Evolutionary conservation across 2,329 filamentous ascomycete genomes (phyloP).

Genomic region (Zymoseptoria tritici): DNA sequence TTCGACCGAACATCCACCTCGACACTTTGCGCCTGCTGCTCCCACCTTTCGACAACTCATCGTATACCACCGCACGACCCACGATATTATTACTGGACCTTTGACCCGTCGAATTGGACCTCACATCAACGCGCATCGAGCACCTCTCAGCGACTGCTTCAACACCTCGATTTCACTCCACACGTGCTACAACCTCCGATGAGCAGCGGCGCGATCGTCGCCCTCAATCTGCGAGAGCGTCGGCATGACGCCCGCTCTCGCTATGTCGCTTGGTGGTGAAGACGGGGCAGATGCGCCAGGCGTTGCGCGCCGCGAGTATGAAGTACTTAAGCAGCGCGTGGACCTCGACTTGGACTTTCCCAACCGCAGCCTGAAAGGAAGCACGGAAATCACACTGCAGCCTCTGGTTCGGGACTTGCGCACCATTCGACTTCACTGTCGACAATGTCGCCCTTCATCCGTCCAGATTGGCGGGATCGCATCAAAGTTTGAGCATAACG

Average conservation of each 20-base stretch:
- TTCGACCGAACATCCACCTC: background rate
- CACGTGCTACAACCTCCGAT: background rate
- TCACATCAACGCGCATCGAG: background rate
- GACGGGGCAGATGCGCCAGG: background rate
- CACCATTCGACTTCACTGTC: constrained; percentile 52
- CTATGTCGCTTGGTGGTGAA: background rate
- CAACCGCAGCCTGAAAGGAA: constrained; percentile 65
- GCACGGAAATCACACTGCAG: constrained; percentile 73
- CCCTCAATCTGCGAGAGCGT: background rate
- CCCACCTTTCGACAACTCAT: background rate
- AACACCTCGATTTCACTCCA: background rate
- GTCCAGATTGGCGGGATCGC: constrained; percentile 42
- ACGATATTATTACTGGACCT: background rate
- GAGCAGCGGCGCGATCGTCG: background rate
- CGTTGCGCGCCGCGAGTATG: constrained; percentile 37
- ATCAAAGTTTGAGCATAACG: constrained; percentile 38
- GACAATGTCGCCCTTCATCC: constrained; percentile 52
- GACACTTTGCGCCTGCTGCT: background rate
- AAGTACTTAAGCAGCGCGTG: constrained; percentile 75
- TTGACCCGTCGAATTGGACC: background rate
- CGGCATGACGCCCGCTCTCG: background rate
- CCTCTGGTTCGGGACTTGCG: constrained; percentile 50
- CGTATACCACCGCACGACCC: background rate
- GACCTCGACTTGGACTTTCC: constrained; percentile 84
- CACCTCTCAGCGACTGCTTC: background rate